These are phyloP conservation scores for Cucumis cinereus DNA, from an alignment of 306 rosid genomes.

Conservation along the genomic window DNA sequence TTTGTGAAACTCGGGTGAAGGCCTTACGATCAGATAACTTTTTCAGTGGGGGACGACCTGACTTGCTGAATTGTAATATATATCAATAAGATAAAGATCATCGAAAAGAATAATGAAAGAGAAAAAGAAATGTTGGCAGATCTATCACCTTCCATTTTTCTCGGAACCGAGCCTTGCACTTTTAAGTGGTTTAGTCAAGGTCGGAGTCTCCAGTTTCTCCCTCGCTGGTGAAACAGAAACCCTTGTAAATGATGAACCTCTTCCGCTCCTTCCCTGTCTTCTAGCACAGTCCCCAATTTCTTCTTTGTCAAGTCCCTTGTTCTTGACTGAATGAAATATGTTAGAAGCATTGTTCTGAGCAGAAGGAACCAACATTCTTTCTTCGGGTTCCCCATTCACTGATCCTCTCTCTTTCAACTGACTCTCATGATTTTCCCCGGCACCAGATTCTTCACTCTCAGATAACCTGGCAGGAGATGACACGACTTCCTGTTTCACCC, in stretches of 20 bases:
- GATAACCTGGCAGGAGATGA: constrained; percentile 60
- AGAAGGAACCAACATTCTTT: constrained; percentile 25
- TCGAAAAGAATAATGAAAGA: neutral
- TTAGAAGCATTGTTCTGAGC: constrained; percentile 30
- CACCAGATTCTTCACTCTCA: constrained; percentile 67
- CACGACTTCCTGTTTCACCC: constrained; percentile 32
- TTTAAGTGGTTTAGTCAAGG: constrained; percentile 41
- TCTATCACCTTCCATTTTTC: constrained; percentile 53
- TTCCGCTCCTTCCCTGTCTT: constrained; percentile 53
- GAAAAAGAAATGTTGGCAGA: neutral
- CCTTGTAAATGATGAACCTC: constrained; percentile 41
- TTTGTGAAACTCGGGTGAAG: constrained; percentile 34
- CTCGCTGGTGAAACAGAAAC: constrained; percentile 29
- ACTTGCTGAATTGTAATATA: constrained; percentile 38
- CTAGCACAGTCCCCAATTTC: constrained; percentile 38
- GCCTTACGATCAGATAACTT: constrained; percentile 58
- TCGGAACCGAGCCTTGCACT: constrained; percentile 38
- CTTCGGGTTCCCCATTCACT: constrained; percentile 32
- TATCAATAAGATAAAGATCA: neutral
- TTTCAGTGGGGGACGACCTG: constrained; percentile 70
- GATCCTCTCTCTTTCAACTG: constrained; percentile 53
- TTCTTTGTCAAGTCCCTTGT: constrained; percentile 35
- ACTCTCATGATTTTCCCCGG: constrained; percentile 41
- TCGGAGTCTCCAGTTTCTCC: constrained; percentile 46
- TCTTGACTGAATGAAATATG: constrained; percentile 26